Conservation (phyloP, 1,284 basidiomycete species). For the Vanrija pseudolonga region DNA sequence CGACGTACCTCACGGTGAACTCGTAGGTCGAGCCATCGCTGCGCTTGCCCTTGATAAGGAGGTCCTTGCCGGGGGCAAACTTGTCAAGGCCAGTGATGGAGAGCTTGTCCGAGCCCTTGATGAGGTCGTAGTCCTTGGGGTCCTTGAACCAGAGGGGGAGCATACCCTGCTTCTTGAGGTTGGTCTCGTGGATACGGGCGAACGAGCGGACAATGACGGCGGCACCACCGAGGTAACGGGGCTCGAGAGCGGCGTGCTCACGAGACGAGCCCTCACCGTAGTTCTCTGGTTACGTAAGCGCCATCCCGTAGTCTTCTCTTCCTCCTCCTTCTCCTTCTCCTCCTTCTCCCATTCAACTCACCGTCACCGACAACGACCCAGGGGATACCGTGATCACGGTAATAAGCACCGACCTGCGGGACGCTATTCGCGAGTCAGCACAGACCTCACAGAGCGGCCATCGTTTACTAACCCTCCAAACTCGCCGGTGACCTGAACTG, state of each 20-base stretch:
- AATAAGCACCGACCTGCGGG: constrained; percentile 77
- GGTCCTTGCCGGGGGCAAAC: constrained; percentile 82
- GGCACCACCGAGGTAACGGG: constrained; percentile 90
- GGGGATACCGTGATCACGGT: constrained; percentile 83
- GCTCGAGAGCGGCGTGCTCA: constrained; percentile 97
- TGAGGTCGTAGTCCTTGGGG: constrained; percentile 85
- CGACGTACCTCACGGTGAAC: constrained; percentile 55
- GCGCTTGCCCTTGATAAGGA: constrained; percentile 76
- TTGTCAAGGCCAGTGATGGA: constrained; percentile 76
- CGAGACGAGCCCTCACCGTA: constrained; percentile 98
- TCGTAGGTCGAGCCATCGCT: constrained; percentile 68
- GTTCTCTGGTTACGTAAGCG: no score
- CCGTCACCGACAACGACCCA: constrained; percentile 92
- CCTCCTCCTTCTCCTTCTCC: no score
- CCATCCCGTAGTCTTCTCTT: no score
- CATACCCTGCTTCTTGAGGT: background rate
- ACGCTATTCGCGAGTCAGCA: no score
- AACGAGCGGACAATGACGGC: constrained; percentile 94
- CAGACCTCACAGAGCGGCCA: no score
- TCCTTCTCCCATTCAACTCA: no score
- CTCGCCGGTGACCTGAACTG: constrained; percentile 63
- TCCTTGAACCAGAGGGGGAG: constrained; percentile 73
- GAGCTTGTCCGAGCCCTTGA: constrained; percentile 76
- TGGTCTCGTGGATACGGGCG: constrained; percentile 81
- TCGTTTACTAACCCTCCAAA: no score